These are phyloP conservation scores for Starmerella khaoyaiensis DNA, from an alignment of 805 yeast genomes.

Conservation along the genomic window DNA sequence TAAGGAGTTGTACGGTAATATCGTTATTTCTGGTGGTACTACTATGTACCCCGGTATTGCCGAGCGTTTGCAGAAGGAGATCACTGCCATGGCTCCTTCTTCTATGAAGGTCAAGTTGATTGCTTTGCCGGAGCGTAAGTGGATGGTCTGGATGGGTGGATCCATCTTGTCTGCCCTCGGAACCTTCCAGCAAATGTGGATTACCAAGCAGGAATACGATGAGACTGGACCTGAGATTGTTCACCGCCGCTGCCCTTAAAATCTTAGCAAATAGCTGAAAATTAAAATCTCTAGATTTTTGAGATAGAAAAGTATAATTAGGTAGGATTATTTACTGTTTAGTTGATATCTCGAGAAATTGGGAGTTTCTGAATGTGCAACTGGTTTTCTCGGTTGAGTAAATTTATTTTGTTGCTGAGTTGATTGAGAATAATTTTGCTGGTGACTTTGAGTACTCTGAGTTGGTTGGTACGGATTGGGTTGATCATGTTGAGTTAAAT, in stretches of 20 bases:
- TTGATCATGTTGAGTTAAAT: no score
- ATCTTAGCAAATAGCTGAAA: no score
- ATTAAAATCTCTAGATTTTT: no score
- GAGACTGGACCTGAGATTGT: slow-evolving; percentile 99
- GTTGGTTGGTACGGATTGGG: no score
- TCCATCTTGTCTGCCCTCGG: slow-evolving; percentile 96
- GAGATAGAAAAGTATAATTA: no score
- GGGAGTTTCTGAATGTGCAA: no score
- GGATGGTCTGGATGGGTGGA: slow-evolving; percentile 99
- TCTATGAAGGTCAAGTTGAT: slow-evolving; percentile 99
- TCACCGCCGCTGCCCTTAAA: slow-evolving; percentile 86
- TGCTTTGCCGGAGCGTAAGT: slow-evolving; percentile 99
- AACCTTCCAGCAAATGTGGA: slow-evolving; percentile 99
- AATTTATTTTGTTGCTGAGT: no score
- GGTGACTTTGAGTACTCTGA: no score
- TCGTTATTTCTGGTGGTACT: slow-evolving; percentile 99
- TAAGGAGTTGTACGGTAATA: slow-evolving; percentile 97
- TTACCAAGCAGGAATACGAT: slow-evolving; percentile 99
- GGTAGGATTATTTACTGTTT: no score
- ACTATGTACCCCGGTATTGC: slow-evolving; percentile 99
- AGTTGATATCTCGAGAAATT: no score
- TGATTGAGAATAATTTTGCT: no score
- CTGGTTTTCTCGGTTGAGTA: no score
- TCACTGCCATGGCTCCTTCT: slow-evolving; percentile 98
- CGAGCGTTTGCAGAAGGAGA: slow-evolving; percentile 99